Conservation (phyloP, 345 rosid species). For the Citropsis articulata region DNA sequence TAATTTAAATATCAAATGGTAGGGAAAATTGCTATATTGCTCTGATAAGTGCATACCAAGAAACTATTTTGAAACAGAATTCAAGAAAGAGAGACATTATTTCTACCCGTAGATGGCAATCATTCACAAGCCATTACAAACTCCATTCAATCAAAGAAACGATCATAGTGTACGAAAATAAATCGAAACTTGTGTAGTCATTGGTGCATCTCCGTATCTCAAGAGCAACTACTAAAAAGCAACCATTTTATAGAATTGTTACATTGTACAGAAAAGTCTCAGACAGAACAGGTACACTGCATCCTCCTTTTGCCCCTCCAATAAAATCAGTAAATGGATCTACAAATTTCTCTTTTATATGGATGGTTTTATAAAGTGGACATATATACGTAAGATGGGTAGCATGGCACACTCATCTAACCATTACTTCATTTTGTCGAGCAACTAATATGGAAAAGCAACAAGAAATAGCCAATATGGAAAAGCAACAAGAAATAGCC, state of each 20-base stretch:
- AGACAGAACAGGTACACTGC: no score
- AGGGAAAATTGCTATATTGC: neutral
- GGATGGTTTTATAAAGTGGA: neutral
- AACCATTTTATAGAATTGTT: no score
- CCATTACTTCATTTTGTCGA: neutral
- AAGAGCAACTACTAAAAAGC: neutral
- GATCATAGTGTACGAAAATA: neutral
- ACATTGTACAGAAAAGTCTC: no score
- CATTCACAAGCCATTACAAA: neutral
- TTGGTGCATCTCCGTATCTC: neutral
- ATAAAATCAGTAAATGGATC: neutral
- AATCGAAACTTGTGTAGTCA: neutral
- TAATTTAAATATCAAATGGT: neutral
- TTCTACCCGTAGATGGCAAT: neutral
- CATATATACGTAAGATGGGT: neutral
- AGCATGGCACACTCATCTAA: no score
- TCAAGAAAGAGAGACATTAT: neutral
- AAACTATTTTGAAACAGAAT: neutral
- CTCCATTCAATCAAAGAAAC: neutral
- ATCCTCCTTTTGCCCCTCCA: neutral
- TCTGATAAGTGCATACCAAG: no score
- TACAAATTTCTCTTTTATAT: neutral
- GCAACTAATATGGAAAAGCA: no score
- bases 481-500: no score
- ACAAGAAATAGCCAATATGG: no score